phyloP scores from a whole-genome alignment of 2,329 filamentous ascomycete genomes.

The Aspergillus novofumigatus region DNA sequence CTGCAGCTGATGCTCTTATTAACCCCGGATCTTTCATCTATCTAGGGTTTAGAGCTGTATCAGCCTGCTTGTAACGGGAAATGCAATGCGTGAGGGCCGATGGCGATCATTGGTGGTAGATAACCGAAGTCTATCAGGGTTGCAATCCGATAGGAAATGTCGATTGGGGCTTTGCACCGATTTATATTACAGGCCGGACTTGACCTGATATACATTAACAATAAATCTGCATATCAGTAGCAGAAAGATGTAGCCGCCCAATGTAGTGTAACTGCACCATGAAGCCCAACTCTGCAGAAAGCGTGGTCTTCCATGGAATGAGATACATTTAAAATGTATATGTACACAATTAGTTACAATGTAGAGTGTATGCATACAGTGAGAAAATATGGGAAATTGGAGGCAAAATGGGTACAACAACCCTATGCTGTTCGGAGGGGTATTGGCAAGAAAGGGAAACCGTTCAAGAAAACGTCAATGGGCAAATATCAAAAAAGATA shows the following conservation, averaged over 20 bases:
- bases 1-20: background rate
- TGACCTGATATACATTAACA: background rate
- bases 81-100: background rate
- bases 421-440: background rate
- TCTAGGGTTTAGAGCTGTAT: slow-evolving; percentile 2
- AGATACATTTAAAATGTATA: background rate
- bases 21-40: slow-evolving; percentile 1
- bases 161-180: too few species aligned
- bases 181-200: too few species aligned
- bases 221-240: background rate
- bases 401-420: background rate
- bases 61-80: background rate
- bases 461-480: background rate
- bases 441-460: background rate
- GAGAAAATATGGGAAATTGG: background rate
- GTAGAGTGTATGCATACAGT: background rate
- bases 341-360: background rate
- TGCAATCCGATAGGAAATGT: too few species aligned
- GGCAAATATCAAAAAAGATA: background rate
- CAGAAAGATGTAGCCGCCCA: too few species aligned
- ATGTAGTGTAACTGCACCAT: too few species aligned
- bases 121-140: background rate
- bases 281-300: too few species aligned
- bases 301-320: background rate
- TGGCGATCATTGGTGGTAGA: slow-evolving; percentile 5